Base-by-base conservation (phyloP, 2,329 filamentous ascomycete genomes). In the Rutstroemia sydowiana region DNA sequence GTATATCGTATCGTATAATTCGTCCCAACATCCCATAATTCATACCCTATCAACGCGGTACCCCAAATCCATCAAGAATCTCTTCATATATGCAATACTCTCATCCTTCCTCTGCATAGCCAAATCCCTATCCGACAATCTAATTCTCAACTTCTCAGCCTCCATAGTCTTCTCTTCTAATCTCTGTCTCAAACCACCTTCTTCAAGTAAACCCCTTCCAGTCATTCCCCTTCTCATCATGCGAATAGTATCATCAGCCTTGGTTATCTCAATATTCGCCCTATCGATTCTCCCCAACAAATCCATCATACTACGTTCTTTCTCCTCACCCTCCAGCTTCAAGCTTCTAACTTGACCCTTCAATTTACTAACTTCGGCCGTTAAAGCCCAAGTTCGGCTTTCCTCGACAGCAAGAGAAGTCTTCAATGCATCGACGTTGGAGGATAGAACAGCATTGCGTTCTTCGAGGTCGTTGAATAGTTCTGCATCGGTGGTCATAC, bases 141-240 rank as follows among this genome's bases (percentile, higher is more conserved):
- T n/a, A 21, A 13, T 11, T 5, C 37, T 41, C 37, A 51, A 21
- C 13, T 13, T 30, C 21, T 51, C 40, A 6, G 45, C 20, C 39
- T 43, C 30, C 14, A 5, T n/a, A 18, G 28, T 14, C 16, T 32
- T 48, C 2, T 48, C 40, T 16, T 50, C 40, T 5, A 50, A 21
- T 13, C 40, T 37, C 41, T 50, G 20, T 13, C 14, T 50, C 2
- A 45, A n/a, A 1, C 20, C 41, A 2, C 41, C n/a, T 6, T 51
- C 48, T 26, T 11, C 36, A 6, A 32, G 6, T 8, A 43, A 43
- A 10, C 46, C 46, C 1, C 36, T 34, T 23, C 30, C 41, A 10
- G 41, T 36, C 7, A 45, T 21, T 4, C 40, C 41, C 31, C 48
- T 37, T 5, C 31, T 51, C 48, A 51, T 37, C 23, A 45, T 13